Evolutionary conservation across 257 asterid genomes (phyloP).

Genomic region (Penstemon davidsonii): DNA sequence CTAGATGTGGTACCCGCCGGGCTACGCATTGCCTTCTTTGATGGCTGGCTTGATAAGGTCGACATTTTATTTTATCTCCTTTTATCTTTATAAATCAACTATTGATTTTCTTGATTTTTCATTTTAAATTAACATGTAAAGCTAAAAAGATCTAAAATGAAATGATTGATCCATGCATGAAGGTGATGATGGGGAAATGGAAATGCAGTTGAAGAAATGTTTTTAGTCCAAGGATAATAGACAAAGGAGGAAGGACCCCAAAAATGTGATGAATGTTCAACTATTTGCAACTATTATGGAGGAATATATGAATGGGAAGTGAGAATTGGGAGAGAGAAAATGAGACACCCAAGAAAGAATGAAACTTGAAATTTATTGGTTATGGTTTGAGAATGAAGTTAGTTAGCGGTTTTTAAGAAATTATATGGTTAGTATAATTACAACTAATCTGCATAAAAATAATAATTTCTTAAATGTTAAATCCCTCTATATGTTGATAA

Average conservation of each 20-base stretch:
- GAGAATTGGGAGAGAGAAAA: conserved; percentile 25
- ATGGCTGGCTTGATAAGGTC: conserved; percentile 50
- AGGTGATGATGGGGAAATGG: not conserved
- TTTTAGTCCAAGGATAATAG: not conserved
- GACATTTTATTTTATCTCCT: conserved; percentile 35
- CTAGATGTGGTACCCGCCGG: conserved; percentile 31
- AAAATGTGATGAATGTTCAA: conserved; percentile 28
- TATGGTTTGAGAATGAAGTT: conserved; percentile 20
- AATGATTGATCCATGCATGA: not conserved
- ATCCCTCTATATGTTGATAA: too few relatives aligned
- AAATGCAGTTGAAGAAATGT: too few relatives aligned
- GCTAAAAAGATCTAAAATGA: too few relatives aligned
- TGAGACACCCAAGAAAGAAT: too few relatives aligned
- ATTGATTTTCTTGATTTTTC: too few relatives aligned
- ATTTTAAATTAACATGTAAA: not conserved
- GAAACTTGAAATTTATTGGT: not conserved
- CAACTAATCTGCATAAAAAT: not conserved
- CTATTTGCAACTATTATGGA: conserved; percentile 17
- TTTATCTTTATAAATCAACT: not conserved
- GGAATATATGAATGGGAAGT: not conserved
- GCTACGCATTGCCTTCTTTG: conserved; percentile 46
- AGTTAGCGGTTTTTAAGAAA: not conserved
- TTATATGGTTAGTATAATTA: conserved; percentile 12
- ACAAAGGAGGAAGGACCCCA: not conserved
- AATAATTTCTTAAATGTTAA: too few relatives aligned